Evolutionary conservation across 257 asterid genomes (phyloP), one percentile per base, ranked within the genome.

Genomic region (Solanum gandarillasii): DNA sequence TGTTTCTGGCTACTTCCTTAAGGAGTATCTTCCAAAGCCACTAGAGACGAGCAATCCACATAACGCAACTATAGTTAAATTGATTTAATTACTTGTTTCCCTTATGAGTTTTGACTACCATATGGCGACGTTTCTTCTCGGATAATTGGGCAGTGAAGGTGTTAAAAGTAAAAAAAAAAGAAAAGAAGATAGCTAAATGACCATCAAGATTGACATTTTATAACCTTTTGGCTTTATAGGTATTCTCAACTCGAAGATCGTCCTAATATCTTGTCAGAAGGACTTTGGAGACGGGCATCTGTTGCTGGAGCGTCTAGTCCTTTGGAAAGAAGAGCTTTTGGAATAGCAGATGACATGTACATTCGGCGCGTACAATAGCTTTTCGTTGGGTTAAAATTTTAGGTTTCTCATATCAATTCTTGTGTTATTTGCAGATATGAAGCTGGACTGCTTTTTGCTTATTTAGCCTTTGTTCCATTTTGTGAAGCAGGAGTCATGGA

Each of bases 341-440:
- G 98, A 90, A 93, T 96, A 74, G 98, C 99, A 74, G 99, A 96
- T 93, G 99, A 96, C 94, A 95, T 96, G 99, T 95, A 91, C 67
- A 75, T 71, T 70, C 60, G 58, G 16, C 76, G 75, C 23, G 85
- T 70, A 65, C 43, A 52, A 11, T 34, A 83, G 41, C 87, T 39
- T 87, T 27, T 55, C 72, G 18, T 87, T 46, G 38, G 23, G 31
- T 62, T 32, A 21, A 27, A 60, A 34, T 60, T 71, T 13, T 13
- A 83, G 32, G 74, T 48, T 86, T 71, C 75, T 46, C 70, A 62
- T 68, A 46, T 74, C 74, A 65, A 86, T 65, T 81, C 34, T 35
- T 86, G 83, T 85, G 87, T 86, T 55, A 71, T 68, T 88, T 88
- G 88, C 95, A 95, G 99, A 89, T 96, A 94, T 89, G 99, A 96